These are phyloP conservation scores for Debaryomyces robertsiae DNA, from an alignment of 1,139 yeast genomes.

Conservation along the genomic window DNA sequence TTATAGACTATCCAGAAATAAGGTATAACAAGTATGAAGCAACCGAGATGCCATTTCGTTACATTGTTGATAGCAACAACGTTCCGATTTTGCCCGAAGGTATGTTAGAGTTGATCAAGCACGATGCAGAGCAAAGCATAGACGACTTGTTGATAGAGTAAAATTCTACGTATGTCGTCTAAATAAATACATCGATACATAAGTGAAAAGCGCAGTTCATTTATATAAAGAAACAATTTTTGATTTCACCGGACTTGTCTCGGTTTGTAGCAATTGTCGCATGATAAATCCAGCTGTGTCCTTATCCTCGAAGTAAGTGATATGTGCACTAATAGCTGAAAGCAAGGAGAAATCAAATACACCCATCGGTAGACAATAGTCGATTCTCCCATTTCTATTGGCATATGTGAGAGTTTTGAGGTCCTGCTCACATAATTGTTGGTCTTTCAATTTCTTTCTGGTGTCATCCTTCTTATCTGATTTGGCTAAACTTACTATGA, in stretches of 20 bases:
- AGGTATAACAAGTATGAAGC: slow-evolving; percentile 86
- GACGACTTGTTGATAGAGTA: slow-evolving; percentile 55
- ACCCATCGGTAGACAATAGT: slow-evolving; percentile 78
- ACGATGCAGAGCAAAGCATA: slow-evolving; percentile 77
- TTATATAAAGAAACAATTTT: slow-evolving; percentile 29
- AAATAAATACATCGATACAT: background rate
- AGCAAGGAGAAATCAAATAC: slow-evolving; percentile 77
- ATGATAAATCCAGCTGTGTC: slow-evolving; percentile 82
- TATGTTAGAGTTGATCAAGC: slow-evolving; percentile 82
- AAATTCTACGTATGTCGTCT: slow-evolving; percentile 6
- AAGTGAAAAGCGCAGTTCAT: slow-evolving; percentile 1
- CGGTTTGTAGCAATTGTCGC: slow-evolving; percentile 46
- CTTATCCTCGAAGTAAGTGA: slow-evolving; percentile 83
- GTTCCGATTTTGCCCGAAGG: slow-evolving; percentile 89
- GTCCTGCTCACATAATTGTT: slow-evolving; percentile 28
- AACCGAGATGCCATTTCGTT: slow-evolving; percentile 97
- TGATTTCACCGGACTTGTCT: slow-evolving; percentile 22
- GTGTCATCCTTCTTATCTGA: slow-evolving; percentile 22
- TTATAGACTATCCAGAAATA: slow-evolving; percentile 92
- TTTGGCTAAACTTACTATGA: slow-evolving; percentile 36
- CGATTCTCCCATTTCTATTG: slow-evolving; percentile 77
- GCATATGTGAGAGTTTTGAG: slow-evolving; percentile 41
- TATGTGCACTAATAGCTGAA: slow-evolving; percentile 83
- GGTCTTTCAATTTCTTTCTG: slow-evolving; percentile 21
- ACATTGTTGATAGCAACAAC: slow-evolving; percentile 62